Conservation (phyloP, 257 asterid species). For the Primulina eburnea region DNA sequence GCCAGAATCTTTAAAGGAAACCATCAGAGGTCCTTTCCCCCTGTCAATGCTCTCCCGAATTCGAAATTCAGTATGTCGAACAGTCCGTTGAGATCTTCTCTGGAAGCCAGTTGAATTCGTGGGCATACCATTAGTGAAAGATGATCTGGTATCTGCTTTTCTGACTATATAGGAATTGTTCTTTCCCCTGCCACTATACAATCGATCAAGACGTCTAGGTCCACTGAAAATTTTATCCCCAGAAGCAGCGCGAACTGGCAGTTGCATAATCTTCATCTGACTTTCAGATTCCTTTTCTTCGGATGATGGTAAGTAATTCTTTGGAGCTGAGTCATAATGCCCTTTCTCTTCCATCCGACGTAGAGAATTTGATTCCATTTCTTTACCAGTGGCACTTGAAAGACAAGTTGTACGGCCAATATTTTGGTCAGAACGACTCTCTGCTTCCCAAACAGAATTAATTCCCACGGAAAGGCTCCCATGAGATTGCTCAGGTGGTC, state of each 20-base stretch:
- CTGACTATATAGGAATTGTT: constrained; percentile 70
- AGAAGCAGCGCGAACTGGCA: constrained; percentile 34
- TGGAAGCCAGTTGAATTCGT: constrained; percentile 59
- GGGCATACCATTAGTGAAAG: constrained; percentile 36
- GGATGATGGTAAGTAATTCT: constrained; percentile 32
- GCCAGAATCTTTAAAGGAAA: constrained; percentile 35
- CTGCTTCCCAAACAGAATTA: constrained; percentile 35
- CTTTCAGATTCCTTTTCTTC: constrained; percentile 45
- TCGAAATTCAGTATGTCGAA: constrained; percentile 72
- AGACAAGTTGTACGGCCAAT: constrained; percentile 27
- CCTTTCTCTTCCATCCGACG: constrained; percentile 43
- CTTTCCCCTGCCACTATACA: constrained; percentile 61
- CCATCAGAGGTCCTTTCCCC: constrained; percentile 39
- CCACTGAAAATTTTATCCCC: constrained; percentile 46
- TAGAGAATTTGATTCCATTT: constrained; percentile 31
- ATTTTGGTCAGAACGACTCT: constrained; percentile 22
- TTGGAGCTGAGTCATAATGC: constrained; percentile 33
- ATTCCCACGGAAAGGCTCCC: constrained; percentile 31
- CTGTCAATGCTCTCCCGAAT: constrained; percentile 70
- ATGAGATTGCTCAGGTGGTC: constrained; percentile 35
- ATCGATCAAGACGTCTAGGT: constrained; percentile 43
- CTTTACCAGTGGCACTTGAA: constrained; percentile 37
- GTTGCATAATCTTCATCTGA: constrained; percentile 36
- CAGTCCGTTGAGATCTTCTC: constrained; percentile 70
- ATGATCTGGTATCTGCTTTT: constrained; percentile 47